A percentile compares a stretch with the other conserved stretches of the same genome.
These are phyloP conservation scores for Chaetomium tenue DNA, from an alignment of 495 filamentous ascomycete species.

Conservation along the genomic window DNA sequence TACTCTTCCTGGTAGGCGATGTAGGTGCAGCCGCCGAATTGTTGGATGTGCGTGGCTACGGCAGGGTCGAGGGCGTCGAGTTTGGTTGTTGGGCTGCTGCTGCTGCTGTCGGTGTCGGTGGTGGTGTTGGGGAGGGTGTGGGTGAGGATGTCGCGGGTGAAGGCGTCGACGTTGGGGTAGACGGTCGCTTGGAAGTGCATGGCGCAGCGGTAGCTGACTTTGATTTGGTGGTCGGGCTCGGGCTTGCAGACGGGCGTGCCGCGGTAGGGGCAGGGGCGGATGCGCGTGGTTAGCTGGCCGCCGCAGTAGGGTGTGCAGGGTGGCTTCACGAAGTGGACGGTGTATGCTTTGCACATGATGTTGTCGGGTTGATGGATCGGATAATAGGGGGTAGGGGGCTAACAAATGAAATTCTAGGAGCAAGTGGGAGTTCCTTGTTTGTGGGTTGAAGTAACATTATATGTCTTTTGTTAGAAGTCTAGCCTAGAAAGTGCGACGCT, in stretches of 20 bases:
- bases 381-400: background rate
- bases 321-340: background rate
- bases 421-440: too few relatives aligned
- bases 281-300: background rate
- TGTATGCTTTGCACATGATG: constrained; percentile 1
- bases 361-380: background rate
- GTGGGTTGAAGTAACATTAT: too few relatives aligned
- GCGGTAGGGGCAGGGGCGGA: background rate
- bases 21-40: background rate
- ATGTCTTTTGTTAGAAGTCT: too few relatives aligned
- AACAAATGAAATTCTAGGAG: too few relatives aligned
- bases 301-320: background rate
- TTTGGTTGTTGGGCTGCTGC: background rate
- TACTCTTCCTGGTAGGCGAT: background rate
- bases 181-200: background rate
- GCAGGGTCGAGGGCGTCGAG: background rate
- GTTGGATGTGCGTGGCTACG: background rate
- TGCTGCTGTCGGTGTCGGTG: background rate
- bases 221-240: background rate
- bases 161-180: background rate
- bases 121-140: background rate
- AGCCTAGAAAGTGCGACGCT: too few relatives aligned
- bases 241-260: background rate
- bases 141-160: background rate
- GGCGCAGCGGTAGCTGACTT: background rate